Base-by-base conservation (phyloP, 2,329 filamentous ascomycete species). In the Neonectria punicea region DNA sequence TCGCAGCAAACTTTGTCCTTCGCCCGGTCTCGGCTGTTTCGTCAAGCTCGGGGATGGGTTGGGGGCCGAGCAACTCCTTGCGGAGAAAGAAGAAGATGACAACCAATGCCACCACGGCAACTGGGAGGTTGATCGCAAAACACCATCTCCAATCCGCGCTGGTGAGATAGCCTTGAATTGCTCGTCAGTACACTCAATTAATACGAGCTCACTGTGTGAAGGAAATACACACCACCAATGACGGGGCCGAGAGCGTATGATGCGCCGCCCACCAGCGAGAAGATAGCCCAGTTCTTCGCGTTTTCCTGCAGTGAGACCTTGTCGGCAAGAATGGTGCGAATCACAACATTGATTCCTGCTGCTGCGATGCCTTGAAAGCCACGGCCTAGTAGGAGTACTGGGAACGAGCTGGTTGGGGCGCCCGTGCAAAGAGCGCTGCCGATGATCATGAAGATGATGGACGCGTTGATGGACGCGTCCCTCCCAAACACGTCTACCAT, bases 401-500 rank as follows among this genome's bases (percentile, higher is more conserved):
- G 81, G 77, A 89, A 92, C 1, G 83, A 81, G 18, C 78, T 76
- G 1, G 81, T 82, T 0, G 85, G 86, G 1, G 88, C 83, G 0
- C 82, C 86, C 0, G 89, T 88, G 71, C 88, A 91, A 3, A 92
- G 75, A 0, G 88, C 83, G 49, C 86, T 89, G 5, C 90, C 90
- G 13, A 90, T 73, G 30, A 89, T 71, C 81, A 89, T 87, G 46
- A 85, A 75, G 36, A 87, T 74, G 51, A 90, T 82, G 34, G 87
- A 82, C 9, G 83, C 79, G 53, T 90, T 88, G 8, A 92, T 79
- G 5, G 86, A 81, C 6, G 79, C 79, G 72, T 91, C 86, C 2
- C 90, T 84, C 16, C 90, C 90, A 69, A 90, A 91, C 30, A 91
- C 83, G 68, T 92, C 88, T 16, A 87, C 85, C 49, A 89, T 81